Evolutionary conservation across 306 rosid species (phyloP).

Genomic region (barrel medic (Medicago truncatula)): DNA sequence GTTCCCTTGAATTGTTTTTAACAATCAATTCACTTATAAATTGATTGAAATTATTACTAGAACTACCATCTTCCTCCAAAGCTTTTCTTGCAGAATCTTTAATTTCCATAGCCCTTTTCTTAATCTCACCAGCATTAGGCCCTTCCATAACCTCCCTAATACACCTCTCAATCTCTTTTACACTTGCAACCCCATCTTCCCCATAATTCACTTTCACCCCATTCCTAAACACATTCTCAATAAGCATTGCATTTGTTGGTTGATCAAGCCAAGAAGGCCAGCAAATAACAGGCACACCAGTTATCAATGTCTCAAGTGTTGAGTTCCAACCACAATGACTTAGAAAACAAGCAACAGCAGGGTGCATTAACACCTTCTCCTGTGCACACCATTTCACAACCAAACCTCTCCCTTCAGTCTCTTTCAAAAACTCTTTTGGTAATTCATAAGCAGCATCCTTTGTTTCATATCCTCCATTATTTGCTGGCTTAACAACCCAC

Average conservation of each 20-base stretch:
- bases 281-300: constrained; percentile 61
- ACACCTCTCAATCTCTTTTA: constrained; percentile 59
- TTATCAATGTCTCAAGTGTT: constrained; percentile 48
- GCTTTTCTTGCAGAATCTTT: constrained; percentile 47
- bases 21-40: constrained; percentile 45
- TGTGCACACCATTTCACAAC: constrained; percentile 67
- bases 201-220: constrained; percentile 50
- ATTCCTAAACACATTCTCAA: constrained; percentile 45
- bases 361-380: constrained; percentile 64
- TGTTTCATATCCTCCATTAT: neutral
- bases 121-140: constrained; percentile 40
- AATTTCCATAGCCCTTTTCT: constrained; percentile 51
- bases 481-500: constrained; percentile 61
- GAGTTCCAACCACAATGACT: constrained; percentile 84
- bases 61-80: constrained; percentile 53
- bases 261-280: constrained; percentile 69
- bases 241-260: constrained; percentile 57
- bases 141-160: constrained; percentile 57
- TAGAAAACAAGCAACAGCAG: constrained; percentile 60
- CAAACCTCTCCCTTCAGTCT: constrained; percentile 47
- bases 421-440: constrained; percentile 44
- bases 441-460: constrained; percentile 14
- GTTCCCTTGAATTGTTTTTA: neutral
- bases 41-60: constrained; percentile 44
- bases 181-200: constrained; percentile 40